phyloP scores from a whole-genome alignment of 768 basidiomycete genomes.

The Chalciporus piperatus region DNA sequence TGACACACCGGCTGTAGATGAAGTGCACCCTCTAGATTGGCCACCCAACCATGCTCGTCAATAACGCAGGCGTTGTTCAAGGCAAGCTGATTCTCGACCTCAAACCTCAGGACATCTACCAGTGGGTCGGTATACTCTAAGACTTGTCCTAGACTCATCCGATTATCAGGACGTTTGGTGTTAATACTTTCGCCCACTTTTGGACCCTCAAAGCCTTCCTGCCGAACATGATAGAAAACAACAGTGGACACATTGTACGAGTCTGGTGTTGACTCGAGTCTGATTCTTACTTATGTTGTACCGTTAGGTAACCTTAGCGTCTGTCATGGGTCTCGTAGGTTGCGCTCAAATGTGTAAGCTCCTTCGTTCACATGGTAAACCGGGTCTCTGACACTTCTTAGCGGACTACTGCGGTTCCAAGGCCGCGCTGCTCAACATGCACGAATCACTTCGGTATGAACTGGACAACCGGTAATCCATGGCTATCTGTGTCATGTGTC shows the following conservation, averaged over 20 bases:
- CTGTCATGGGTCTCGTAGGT: conserved; percentile 69
- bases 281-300: conserved; percentile 11
- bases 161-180: conserved; percentile 71
- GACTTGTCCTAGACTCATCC: background rate
- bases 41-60: conserved; percentile 84
- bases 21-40: conserved; percentile 56
- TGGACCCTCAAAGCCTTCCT: conserved; percentile 93
- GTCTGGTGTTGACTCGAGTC: background rate
- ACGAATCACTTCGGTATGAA: conserved; percentile 86
- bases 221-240: conserved; percentile 76
- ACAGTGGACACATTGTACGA: conserved; percentile 81
- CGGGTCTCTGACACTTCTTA: conserved; percentile 28
- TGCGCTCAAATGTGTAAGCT: conserved; percentile 72
- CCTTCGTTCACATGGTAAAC: background rate
- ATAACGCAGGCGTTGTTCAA: conserved; percentile 94
- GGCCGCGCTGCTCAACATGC: conserved; percentile 77
- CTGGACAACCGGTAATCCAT: conserved; percentile 67
- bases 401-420: conserved; percentile 93
- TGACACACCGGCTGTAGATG: background rate
- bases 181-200: conserved; percentile 87
- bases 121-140: conserved; percentile 64
- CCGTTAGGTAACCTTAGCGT: conserved; percentile 73
- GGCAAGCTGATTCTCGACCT: conserved; percentile 86
- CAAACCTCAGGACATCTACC: conserved; percentile 68
- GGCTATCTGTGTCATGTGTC: background rate